Conservation (phyloP, 2,329 filamentous ascomycete species). For the Verticillium klebahnii region DNA sequence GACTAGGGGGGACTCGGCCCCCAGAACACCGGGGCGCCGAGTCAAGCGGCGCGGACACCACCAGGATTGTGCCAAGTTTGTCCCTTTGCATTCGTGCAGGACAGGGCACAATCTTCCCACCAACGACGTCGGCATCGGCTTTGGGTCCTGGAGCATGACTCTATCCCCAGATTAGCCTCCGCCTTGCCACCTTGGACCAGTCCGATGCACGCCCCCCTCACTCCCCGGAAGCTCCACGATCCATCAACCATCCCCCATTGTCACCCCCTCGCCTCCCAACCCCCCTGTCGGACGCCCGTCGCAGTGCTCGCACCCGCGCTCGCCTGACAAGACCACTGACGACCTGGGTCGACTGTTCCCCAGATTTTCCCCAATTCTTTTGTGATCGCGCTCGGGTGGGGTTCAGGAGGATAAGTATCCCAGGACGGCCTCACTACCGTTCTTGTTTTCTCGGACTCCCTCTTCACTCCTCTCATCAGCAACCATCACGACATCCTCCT, state of each 20-base stretch:
- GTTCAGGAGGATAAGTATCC: conserved; percentile 3
- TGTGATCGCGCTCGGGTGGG: background rate
- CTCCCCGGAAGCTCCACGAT: background rate
- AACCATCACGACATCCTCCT: background rate
- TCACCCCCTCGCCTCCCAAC: background rate
- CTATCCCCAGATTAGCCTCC: background rate
- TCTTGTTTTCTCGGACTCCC: background rate
- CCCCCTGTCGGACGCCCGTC: background rate
- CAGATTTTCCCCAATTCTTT: conserved; percentile 3
- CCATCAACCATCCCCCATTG: background rate
- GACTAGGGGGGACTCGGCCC: background rate
- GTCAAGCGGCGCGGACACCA: background rate
- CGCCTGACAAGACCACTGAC: background rate
- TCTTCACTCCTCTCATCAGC: background rate
- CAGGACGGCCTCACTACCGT: background rate
- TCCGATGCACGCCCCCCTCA: background rate
- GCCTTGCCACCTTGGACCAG: background rate
- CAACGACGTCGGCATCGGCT: conserved; percentile 3
- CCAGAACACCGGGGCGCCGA: background rate
- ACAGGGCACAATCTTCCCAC: background rate
- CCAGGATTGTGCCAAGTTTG: background rate
- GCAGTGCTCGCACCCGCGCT: background rate
- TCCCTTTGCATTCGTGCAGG: background rate
- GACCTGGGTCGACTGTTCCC: background rate
- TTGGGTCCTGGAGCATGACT: background rate